A percentile compares a stretch with the other conserved stretches of the same genome.
phyloP scores from a whole-genome alignment of 106 monocot genomes.

The Ottelia alismoides region DNA sequence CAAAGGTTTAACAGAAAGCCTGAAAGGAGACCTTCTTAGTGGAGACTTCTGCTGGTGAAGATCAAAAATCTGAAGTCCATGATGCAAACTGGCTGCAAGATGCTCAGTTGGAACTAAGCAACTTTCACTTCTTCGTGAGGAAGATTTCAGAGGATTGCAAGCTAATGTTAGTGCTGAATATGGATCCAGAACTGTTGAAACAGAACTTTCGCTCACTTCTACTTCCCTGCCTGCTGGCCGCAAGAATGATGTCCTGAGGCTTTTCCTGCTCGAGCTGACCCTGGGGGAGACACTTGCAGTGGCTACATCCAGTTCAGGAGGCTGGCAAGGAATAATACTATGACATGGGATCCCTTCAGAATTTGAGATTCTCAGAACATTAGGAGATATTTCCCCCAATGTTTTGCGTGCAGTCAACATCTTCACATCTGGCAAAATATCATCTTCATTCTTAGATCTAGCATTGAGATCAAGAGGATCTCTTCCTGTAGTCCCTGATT shows the following conservation, averaged over 20 bases:
- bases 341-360: neutral
- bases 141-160: constrained; percentile 9
- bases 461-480: neutral
- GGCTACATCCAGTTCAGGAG: constrained; percentile 16
- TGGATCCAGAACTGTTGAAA: constrained; percentile 7
- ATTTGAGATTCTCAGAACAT: constrained; percentile 5
- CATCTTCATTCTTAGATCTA: neutral
- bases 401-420: neutral
- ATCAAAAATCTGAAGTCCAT: constrained; percentile 69
- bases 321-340: constrained; percentile 32
- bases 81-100: constrained; percentile 63
- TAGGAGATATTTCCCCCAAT: neutral
- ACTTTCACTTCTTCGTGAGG: constrained; percentile 9
- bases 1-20: constrained; percentile 36
- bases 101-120: constrained; percentile 33
- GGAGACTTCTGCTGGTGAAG: constrained; percentile 26
- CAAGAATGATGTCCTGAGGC: constrained; percentile 36
- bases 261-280: constrained; percentile 35
- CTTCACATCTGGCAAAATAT: neutral
- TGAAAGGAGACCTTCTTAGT: constrained; percentile 46
- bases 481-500: neutral
- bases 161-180: constrained; percentile 19
- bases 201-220: constrained; percentile 9
- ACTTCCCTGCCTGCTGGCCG: constrained; percentile 36
- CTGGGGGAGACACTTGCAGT: constrained; percentile 22